Evolutionary conservation across 163 green algal genomes (phyloP), one percentile per base, ranked within the genome.

Genomic region (Prototheca cutis): DNA sequence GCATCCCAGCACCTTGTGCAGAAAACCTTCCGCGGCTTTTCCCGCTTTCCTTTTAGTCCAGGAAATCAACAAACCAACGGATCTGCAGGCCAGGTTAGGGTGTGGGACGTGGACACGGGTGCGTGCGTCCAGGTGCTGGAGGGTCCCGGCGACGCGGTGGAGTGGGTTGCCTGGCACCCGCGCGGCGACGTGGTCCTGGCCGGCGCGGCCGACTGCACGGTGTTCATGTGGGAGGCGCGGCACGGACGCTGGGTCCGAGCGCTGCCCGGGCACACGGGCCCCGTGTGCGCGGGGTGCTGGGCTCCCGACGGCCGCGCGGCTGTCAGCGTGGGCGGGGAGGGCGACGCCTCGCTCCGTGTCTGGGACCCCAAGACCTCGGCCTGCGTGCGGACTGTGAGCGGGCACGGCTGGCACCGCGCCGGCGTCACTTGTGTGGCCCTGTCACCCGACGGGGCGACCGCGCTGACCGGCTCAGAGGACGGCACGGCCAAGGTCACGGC

Each of bases 111-210:
- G n/a, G 52, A 27, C 5, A 64, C 21, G 21, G 78, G 75, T 6
- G 49, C 31, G 3, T 75, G 53, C 65, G 31, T 84, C 30, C 67
- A 80, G 34, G 78, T 48, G 21, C 77, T 97, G 17, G 92, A 98
- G 55, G 92, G 92, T 15, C 89, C 87, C 4, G 84, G 65, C 2
- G 86, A 89, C 5, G 82, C 72, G 24, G 62, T 97, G 18, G 81
- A 96, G 49, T 98, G 90, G 89, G 25, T 97, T 52, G 10, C 32
- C 15, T 98, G 91, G 91, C 91, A 98, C 70, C 90, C 91, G n/a
- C 65, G 65, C 13, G 92, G 91, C 21, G 64, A 89, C 40, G 83
- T 98, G 30, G 27, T 98, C 40, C 63, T 96, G 40, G 87, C 85
- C 36, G 91, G 91, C 8, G 84, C 80, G 4, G 87, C 94, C 25